Conservation (phyloP, 2,329 filamentous ascomycete species). For the Fusarium equiseti region DNA sequence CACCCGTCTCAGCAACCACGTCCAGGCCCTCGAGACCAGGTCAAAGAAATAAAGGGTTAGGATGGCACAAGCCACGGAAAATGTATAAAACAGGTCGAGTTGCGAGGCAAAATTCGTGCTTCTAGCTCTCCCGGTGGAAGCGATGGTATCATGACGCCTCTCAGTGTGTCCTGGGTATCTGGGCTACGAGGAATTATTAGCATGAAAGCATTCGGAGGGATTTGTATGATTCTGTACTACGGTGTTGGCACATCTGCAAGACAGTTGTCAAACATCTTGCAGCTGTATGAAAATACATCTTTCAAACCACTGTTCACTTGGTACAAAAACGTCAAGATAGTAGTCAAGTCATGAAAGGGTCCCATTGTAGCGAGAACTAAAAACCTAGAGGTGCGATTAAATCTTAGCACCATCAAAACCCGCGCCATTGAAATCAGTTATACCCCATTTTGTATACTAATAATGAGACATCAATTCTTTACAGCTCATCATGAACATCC, state of each 20-base stretch:
- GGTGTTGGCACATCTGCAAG: constrained; percentile 29
- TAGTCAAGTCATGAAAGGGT: constrained; percentile 43
- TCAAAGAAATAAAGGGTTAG: constrained; percentile 74
- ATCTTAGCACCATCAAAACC: constrained; percentile 48
- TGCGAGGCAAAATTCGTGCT: constrained; percentile 8
- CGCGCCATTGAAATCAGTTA: constrained; percentile 52
- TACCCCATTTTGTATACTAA: constrained; percentile 48
- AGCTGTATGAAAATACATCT: background rate
- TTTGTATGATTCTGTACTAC: constrained; percentile 31
- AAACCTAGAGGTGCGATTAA: constrained; percentile 44
- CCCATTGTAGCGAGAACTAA: constrained; percentile 47
- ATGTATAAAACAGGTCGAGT: constrained; percentile 37
- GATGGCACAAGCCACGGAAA: constrained; percentile 16
- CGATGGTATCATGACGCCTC: constrained; percentile 26
- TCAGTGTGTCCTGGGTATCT: constrained; percentile 12
- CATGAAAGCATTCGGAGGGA: constrained; percentile 10
- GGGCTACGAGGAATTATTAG: constrained; percentile 7
- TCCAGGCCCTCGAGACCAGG: constrained; percentile 84
- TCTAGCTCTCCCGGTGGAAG: constrained; percentile 8
- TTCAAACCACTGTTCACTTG: background rate
- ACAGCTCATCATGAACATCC: constrained; percentile 80
- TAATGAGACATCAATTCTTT: constrained; percentile 57
- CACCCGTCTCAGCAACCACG: constrained; percentile 85
- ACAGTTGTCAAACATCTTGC: constrained; percentile 8
- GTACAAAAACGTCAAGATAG: constrained; percentile 12